Base-by-base conservation (phyloP, 2,329 filamentous ascomycete genomes). In the Alternaria burnsii region DNA sequence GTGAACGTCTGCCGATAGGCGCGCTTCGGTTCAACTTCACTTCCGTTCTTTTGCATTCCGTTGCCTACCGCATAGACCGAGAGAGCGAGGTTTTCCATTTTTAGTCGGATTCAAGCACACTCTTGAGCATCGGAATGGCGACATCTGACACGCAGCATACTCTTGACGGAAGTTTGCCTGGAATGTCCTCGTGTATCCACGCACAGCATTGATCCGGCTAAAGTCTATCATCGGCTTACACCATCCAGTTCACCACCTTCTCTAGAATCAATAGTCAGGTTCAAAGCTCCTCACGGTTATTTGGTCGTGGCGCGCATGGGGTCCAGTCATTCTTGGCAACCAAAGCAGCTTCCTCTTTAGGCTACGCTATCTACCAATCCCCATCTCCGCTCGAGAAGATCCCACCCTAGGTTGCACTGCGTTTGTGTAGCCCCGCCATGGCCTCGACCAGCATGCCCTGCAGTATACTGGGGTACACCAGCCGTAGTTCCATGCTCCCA, bases 301-400 rank as follows among this genome's bases (percentile, higher is more conserved):
- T 41, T 62, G 54, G 55, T 52, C 24, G 48, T 61, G 59, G 62
- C 53, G 61, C 55, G 30, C 24, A 54, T 40, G 41, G 41, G 59
- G 60, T 59, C 48, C 57, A 52, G 54, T 36, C n/a, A 3, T 14
- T 46, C 65, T 71, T 71, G 67, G 68, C 69, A 51, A 5, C 11
- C 22, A 46, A 48, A 44, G 55, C 53, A 62, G 68, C 68, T 72
- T 62, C 68, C 67, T 62, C 12, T 62, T 65, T 11, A 18, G 66
- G 62, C 51, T 55, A 62, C 43, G 9, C 55, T 50, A 54, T 55
- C 59, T 62, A 56, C 55, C 52, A 58, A 63, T 59, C 65, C 55
- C 36, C 55, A 38, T 34, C 30, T 26, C 24, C 47, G 42, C 56
- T 43, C 36, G 38, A 59, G 46, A 16, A 52, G 32, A 41, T 34